Evolutionary conservation across 164 flowering plant species (phyloP), one percentile per base, ranked within the genome.

Genomic region (Platanus orientalis): DNA sequence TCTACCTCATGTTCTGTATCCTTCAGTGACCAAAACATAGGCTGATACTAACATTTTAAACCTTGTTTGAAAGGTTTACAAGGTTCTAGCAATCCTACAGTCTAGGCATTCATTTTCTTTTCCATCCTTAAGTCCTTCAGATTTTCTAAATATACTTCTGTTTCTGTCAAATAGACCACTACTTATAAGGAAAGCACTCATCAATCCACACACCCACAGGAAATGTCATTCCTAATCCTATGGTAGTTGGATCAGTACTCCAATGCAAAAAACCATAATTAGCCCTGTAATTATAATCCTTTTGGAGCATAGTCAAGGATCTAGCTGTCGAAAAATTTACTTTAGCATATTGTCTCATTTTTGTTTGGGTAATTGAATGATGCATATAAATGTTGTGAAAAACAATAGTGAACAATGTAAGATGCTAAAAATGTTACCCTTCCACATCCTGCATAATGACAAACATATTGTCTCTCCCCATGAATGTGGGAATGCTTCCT

Each of bases 401-500:
- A 62, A 32, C 7, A 23, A 45, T 12, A 19, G 2, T 60, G 20
- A 34, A 56, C 29, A 48, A 42, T 36, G 26, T 4, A 56, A 27
- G 52, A 47, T 12, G 16, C 20, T 32, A 5, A 16, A 54, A 28
- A n/a, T n/a, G 56, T 54, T 81, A 93, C 98, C 95, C 83, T 89
- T 62, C 90, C 96, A 70, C 98, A 93, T 45, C 89, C 90, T 27
- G 81, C 96, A 73, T 81, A 89, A 62, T 86, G 92, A 65, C 98
- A 93, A 66, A 80, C 74, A 76, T 87, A 86, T 66, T 93, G 98
- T 65, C 88, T 82, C 81, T 93, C 98, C 61, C 97, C 98, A 73
- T 93, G 98, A 51, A 90, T 93, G 73, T 93, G 97, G 60, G 96
- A 87, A 77, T 93, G 98, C 75, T 93, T 93, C 73, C 95, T 85